Conservation (phyloP, 495 filamentous ascomycete genomes). For the Penicillium steckii region DNA sequence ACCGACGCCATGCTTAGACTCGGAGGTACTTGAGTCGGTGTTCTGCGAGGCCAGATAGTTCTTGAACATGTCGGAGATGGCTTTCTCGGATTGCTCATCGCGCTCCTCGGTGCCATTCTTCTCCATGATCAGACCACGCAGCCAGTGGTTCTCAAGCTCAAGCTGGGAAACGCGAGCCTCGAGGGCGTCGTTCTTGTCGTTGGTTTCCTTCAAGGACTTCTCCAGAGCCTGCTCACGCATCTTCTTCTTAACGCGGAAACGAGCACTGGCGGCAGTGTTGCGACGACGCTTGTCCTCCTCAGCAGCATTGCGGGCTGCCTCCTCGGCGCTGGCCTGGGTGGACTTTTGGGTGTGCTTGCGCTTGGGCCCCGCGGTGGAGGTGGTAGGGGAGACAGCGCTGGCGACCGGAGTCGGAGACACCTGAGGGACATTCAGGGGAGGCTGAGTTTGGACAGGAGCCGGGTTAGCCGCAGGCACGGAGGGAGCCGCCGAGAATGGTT, state of each 20-base stretch:
- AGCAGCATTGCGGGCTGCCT: slow-evolving; percentile 66
- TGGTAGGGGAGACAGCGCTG: slow-evolving; percentile 12
- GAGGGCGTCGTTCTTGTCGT: slow-evolving; percentile 73
- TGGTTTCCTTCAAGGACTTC: slow-evolving; percentile 84
- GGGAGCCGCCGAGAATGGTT: slow-evolving; percentile 26
- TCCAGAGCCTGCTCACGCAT: slow-evolving; percentile 92
- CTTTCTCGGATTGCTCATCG: slow-evolving; percentile 37
- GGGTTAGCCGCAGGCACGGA: slow-evolving; percentile 20
- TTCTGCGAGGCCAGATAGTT: slow-evolving; percentile 45
- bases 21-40: slow-evolving; percentile 35
- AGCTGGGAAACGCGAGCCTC: slow-evolving; percentile 80
- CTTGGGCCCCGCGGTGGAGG: slow-evolving; percentile 31
- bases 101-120: slow-evolving; percentile 65
- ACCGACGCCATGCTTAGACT: slow-evolving; percentile 41
- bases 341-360: slow-evolving; percentile 42
- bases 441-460: slow-evolving; percentile 22
- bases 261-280: slow-evolving; percentile 92
- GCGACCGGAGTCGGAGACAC: slow-evolving; percentile 20
- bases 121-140: slow-evolving; percentile 89
- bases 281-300: slow-evolving; percentile 98
- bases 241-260: slow-evolving; percentile 99
- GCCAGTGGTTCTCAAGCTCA: slow-evolving; percentile 95
- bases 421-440: slow-evolving; percentile 21
- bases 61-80: slow-evolving; percentile 51
- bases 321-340: slow-evolving; percentile 35